phyloP scores from a whole-genome alignment of 2,329 filamentous ascomycete species.

The Davidsoniella australis region DNA sequence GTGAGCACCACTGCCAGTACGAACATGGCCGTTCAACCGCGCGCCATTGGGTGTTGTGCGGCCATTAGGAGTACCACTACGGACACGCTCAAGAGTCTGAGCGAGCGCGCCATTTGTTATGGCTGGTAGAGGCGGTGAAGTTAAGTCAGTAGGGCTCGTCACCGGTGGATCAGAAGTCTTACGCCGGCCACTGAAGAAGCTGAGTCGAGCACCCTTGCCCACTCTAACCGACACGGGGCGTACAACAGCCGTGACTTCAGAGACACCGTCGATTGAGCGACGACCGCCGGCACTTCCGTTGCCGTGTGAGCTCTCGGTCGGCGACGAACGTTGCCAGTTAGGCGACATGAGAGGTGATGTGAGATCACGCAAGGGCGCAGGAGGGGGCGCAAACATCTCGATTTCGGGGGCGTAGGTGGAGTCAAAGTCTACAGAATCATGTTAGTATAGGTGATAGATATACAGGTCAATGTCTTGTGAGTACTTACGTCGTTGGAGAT shows the following conservation, averaged over 20 bases:
- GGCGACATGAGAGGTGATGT: constrained; percentile 21
- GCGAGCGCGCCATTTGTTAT: constrained; percentile 2
- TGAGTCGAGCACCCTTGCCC: constrained; percentile 35
- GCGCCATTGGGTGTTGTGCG: constrained; percentile 1
- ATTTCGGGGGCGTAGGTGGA: constrained; percentile 48
- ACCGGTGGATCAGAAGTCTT: constrained; percentile 19
- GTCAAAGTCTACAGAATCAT: constrained; percentile 34
- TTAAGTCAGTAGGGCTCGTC: not conserved
- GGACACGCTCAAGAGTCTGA: constrained; percentile 7
- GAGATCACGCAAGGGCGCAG: constrained; percentile 30
- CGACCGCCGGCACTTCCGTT: not conserved
- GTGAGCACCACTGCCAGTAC: not conserved
- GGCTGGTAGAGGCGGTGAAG: not conserved
- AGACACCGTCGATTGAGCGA: constrained; percentile 2
- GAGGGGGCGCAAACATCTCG: constrained; percentile 39
- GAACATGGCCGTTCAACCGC: not conserved
- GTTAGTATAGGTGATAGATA: constrained; percentile 6
- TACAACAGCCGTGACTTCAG: constrained; percentile 9
- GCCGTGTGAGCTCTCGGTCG: constrained; percentile 1
- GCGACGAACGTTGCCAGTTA: constrained; percentile 12
- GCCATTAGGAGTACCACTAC: constrained; percentile 5
- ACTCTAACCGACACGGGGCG: constrained; percentile 11
- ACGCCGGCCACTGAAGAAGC: constrained; percentile 38
- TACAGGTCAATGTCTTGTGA: not conserved
- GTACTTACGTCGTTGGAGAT: constrained; percentile 47